Base-by-base conservation (phyloP, 345 rosid genomes). In the Gossypium ekmanianum region DNA sequence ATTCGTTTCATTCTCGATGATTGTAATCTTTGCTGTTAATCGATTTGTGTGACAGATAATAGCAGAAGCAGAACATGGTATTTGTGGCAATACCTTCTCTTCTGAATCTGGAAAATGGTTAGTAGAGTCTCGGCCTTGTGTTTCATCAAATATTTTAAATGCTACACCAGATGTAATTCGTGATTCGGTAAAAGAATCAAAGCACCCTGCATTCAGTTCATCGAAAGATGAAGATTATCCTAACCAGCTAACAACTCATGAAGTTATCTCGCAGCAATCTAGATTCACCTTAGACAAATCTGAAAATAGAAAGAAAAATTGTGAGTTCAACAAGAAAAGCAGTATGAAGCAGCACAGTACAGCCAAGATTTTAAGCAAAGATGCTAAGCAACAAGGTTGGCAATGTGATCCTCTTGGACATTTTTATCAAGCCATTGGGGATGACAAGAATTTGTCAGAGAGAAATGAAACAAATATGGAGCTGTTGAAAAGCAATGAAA, bases 11-110 rank as follows among this genome's bases (percentile, higher is more conserved):
- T 41, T 45, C 39, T 56, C 9, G 9, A 22, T 71, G 64, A 10
- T 51, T 55, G 58, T 9, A 20, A 54, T 57, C 2, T 59, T 9
- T 45, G 16, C 48, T 71, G 61, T 39, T 7, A n/a, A 64, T 56
- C 9, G 14, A 59, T 8, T 77, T 39, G 64, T 72, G 43, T 62
- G 34, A 59, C 83, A 87, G 91, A 64, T 81, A 24, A 74, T 87
- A 68, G 80, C 76, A 68, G 76, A 79, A 48, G 74, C 78, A 70
- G 81, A 79, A 47, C 78, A 76, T 54, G 72, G 79, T 77, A 76
- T 66, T 43, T 66, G 74, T 44, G 41, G 45, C 14, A 50, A 59
- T 12, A n/a, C 50, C 45, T 17, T 18, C 57, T 55, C 68, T 18
- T 70, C 81, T 18, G 64, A 34, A 64, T 65, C 76, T 47, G 71